Evolutionary conservation across 805 yeast species (phyloP).

Genomic region (Starmerella roubikii): DNA sequence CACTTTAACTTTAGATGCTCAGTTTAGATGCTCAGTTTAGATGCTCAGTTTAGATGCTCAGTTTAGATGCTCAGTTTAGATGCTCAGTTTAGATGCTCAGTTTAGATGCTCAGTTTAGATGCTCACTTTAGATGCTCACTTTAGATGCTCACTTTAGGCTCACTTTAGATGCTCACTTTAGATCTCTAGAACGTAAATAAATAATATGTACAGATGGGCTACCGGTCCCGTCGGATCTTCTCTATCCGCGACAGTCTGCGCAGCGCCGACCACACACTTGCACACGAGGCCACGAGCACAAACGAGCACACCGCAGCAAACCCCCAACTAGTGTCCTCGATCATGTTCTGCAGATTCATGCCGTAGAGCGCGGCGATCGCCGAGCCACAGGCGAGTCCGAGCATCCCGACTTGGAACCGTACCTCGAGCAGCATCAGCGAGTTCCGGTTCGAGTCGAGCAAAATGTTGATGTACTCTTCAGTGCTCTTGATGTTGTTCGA

Average conservation of each 20-base stretch:
- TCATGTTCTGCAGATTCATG: conserved; percentile 86
- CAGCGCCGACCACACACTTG: conserved; percentile 42
- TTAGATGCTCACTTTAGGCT: too few species aligned
- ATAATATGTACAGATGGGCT: too few species aligned
- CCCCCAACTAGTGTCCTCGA: conserved; percentile 70
- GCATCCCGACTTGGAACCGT: conserved; percentile 66
- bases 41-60: too few species aligned
- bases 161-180: too few species aligned
- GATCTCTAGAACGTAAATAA: too few species aligned
- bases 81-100: too few species aligned
- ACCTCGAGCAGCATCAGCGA: conserved; percentile 80
- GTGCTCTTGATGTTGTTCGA: conserved; percentile 78
- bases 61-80: too few species aligned
- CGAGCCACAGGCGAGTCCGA: conserved; percentile 69
- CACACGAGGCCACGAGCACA: conserved; percentile 32
- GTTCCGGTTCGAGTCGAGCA: conserved; percentile 86
- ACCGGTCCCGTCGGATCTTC: too few species aligned
- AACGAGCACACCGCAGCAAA: conserved; percentile 38
- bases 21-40: too few species aligned
- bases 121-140: too few species aligned
- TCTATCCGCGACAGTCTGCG: conserved; percentile 42
- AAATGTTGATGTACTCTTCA: conserved; percentile 87
- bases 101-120: too few species aligned
- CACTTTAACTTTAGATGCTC: too few species aligned
- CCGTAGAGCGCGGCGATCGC: conserved; percentile 83